These are phyloP conservation scores for Podila verticillata DNA, from an alignment of 192 early-diverging fungal genomes.

Conservation along the genomic window DNA sequence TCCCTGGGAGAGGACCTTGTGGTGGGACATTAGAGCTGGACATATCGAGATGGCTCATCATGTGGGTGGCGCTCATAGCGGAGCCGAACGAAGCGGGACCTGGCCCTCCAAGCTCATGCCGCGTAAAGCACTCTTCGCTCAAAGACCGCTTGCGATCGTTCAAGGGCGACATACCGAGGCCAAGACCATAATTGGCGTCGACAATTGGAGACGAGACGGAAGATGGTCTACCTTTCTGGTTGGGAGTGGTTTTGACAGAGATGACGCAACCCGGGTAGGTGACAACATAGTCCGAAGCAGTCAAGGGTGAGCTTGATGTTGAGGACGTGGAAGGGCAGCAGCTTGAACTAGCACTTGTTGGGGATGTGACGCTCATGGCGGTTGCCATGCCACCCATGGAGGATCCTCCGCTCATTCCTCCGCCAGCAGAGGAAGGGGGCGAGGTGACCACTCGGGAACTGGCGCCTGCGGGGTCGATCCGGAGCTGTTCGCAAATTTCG, in stretches of 20 bases:
- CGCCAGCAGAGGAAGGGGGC: constrained; percentile 48
- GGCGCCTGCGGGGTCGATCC: constrained; percentile 35
- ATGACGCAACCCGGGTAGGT: constrained; percentile 51
- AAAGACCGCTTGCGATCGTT: constrained; percentile 47
- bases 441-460: constrained; percentile 34
- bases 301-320: constrained; percentile 20
- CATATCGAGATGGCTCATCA: constrained; percentile 50
- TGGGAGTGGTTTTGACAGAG: constrained; percentile 49
- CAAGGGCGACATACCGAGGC: constrained; percentile 36
- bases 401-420: constrained; percentile 20
- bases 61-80: constrained; percentile 39
- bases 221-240: constrained; percentile 42
- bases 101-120: constrained; percentile 32
- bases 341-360: constrained; percentile 24
- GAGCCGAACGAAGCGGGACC: constrained; percentile 29
- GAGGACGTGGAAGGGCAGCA: constrained; percentile 18
- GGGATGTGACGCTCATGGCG: constrained; percentile 37
- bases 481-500: constrained; percentile 47
- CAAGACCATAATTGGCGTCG: constrained; percentile 35
- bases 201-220: constrained; percentile 33
- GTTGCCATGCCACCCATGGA: neutral
- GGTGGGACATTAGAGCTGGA: constrained; percentile 10
- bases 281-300: constrained; percentile 33
- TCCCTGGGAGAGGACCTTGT: constrained; percentile 8
- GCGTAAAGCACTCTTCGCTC: constrained; percentile 46